Conservation (phyloP, 2,329 filamentous ascomycete genomes). For the Cercospora berteroae region DNA sequence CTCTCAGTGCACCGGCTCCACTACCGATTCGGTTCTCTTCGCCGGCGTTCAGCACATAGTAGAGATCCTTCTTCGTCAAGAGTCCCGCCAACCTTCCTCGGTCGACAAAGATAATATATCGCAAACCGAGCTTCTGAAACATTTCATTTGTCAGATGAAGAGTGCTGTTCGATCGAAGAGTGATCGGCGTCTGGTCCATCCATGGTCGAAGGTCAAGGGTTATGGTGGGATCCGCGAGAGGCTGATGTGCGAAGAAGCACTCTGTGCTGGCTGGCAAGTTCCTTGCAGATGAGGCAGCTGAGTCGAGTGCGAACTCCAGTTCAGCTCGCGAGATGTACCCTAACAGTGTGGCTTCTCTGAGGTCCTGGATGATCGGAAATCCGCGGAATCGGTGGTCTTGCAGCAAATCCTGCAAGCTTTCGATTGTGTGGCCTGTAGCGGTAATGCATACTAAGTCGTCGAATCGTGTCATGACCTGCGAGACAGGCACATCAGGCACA, state of each 20-base stretch:
- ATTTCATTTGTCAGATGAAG: slow-evolving; percentile 86
- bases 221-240: slow-evolving; percentile 71
- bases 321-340: slow-evolving; percentile 95
- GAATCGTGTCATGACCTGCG: slow-evolving; percentile 85
- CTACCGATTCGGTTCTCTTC: slow-evolving; percentile 29
- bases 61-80: slow-evolving; percentile 95
- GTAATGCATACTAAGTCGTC: slow-evolving; percentile 89
- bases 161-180: slow-evolving; percentile 70
- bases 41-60: slow-evolving; percentile 84
- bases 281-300: slow-evolving; percentile 55
- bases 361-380: slow-evolving; percentile 83
- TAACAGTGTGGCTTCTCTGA: slow-evolving; percentile 72
- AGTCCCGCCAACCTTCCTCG: slow-evolving; percentile 78
- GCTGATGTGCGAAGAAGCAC: slow-evolving; percentile 80
- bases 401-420: slow-evolving; percentile 68
- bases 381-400: slow-evolving; percentile 76
- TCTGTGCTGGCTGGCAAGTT: slow-evolving; percentile 69
- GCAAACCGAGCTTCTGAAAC: slow-evolving; percentile 89
- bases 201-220: slow-evolving; percentile 88
- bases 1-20: slow-evolving; percentile 38
- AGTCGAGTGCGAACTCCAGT: slow-evolving; percentile 74
- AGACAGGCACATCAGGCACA: slow-evolving; percentile 80
- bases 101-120: slow-evolving; percentile 86
- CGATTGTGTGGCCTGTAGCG: slow-evolving; percentile 76
- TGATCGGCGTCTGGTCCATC: slow-evolving; percentile 99